Conservation (phyloP, 371 early-diverging fungal genomes). For the Sporodiniella umbellata region DNA sequence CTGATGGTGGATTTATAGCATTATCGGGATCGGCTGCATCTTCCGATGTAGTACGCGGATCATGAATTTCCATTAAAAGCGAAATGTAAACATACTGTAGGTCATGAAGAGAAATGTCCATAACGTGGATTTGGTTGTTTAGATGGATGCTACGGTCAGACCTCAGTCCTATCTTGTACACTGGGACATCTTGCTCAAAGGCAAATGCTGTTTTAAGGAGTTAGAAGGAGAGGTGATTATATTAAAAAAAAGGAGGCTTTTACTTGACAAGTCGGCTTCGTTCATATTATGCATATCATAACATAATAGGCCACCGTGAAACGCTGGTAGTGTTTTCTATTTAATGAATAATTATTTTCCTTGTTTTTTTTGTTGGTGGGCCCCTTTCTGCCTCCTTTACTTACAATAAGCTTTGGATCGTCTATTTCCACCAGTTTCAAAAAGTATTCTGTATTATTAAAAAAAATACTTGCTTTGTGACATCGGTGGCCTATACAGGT, state of each 20-base stretch:
- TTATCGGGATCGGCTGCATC: constrained; percentile 20
- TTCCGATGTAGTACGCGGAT: constrained; percentile 15
- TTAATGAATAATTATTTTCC: not conserved
- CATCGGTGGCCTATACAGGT: constrained; percentile 27
- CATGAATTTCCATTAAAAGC: not conserved
- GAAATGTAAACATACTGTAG: not conserved
- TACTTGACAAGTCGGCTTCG: constrained; percentile 40
- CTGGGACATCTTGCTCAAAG: constrained; percentile 30
- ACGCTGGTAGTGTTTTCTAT: constrained; percentile 10
- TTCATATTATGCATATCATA: constrained; percentile 32
- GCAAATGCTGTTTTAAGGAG: constrained; percentile 20
- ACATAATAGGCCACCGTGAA: constrained; percentile 38
- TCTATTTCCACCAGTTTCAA: constrained; percentile 29
- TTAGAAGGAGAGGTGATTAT: constrained; percentile 8
- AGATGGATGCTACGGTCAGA: constrained; percentile 12
- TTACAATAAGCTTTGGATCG: constrained; percentile 5
- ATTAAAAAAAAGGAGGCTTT: constrained; percentile 1
- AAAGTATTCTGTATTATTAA: constrained; percentile 23
- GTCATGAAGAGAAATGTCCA: not conserved
- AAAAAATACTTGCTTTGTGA: constrained; percentile 17
- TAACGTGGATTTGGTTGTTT: not conserved
- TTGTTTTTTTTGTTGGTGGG: not conserved
- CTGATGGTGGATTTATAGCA: constrained; percentile 5
- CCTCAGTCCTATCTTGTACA: constrained; percentile 32
- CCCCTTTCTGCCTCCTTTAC: not conserved